phyloP scores from a whole-genome alignment of 164 flowering plant species.

The Vitis rotundifolia region DNA sequence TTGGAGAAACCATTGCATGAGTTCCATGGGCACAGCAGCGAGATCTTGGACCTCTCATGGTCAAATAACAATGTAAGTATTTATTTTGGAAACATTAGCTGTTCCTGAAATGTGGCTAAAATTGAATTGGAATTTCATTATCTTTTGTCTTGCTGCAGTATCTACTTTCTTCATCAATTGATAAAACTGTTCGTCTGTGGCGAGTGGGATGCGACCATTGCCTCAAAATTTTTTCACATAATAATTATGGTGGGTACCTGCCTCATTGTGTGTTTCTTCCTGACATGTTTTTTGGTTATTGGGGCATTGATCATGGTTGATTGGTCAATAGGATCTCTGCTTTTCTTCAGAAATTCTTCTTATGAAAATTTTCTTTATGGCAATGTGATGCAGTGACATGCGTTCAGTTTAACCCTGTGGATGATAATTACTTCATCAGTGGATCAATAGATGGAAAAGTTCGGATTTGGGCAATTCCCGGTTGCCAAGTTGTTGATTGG shows the following conservation, averaged over 20 bases:
- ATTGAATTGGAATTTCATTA: background rate
- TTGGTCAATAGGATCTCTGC: background rate
- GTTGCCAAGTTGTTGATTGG: slow-evolving; percentile 85
- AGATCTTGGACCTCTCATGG: slow-evolving; percentile 92
- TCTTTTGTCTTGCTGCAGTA: slow-evolving; percentile 48
- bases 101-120: background rate
- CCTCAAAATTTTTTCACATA: slow-evolving; percentile 60
- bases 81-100: background rate
- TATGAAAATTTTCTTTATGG: slow-evolving; percentile 7
- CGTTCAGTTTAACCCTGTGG: slow-evolving; percentile 81
- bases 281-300: too few relatives aligned
- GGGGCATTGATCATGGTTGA: background rate
- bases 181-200: slow-evolving; percentile 82
- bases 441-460: slow-evolving; percentile 96
- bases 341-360: background rate
- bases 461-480: slow-evolving; percentile 74
- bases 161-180: slow-evolving; percentile 71
- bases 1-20: slow-evolving; percentile 85
- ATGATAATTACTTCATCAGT: slow-evolving; percentile 85
- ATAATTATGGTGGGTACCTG: slow-evolving; percentile 55
- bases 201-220: slow-evolving; percentile 67
- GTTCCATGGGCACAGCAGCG: slow-evolving; percentile 73
- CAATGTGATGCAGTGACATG: slow-evolving; percentile 70
- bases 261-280: slow-evolving; percentile 2
- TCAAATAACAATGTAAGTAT: slow-evolving; percentile 75